Base-by-base conservation (phyloP, 176 grass and related monocot genomes). In the Aegilops umbellulata region DNA sequence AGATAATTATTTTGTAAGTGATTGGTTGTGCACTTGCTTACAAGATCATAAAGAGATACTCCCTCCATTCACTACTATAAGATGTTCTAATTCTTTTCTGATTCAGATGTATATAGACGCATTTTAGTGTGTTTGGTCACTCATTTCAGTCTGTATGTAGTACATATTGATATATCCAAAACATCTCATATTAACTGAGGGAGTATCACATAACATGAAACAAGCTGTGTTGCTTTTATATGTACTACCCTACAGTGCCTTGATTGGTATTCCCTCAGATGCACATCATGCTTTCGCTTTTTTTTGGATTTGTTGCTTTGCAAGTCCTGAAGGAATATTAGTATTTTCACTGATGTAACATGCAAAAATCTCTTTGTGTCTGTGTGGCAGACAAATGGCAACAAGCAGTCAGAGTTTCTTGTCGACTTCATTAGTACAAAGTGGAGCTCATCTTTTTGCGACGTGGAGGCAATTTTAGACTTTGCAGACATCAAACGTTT, bases 401-500 rank as follows among this genome's bases (percentile, higher is more conserved):
- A 94, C 35, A 57, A 82, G 38, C 97, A 99, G 69, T 94, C 97
- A 0, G 80, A 96, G 53, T 90, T 96, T 74, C 87, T 99, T 69
- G 90, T 91, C 39, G 83, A 88, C 65, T 86, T 90, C 60, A 87
- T 94, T 80, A 88, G 51, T 31, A 78, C 86, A 85, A 92, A 86
- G 65, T 99, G 86, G 88, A 67, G 57, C 23, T 89, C 81, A 44
- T 86, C 80, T 68, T 96, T 99, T 82, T 53, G 74, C 32, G 80
- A 81, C 20, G 76, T 94, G 69, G 78, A 92, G 62, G 49, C 88
- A 82, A 72, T 91, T 84, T 82, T 87, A 35, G 97, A 99, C 80
- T 99, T 92, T 78, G 87, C 81, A 76, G 84, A 94, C 31, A 94
- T 96, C 80, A 94, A 94, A 69, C 79, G 94, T 39, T 93, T 99